phyloP scores from a whole-genome alignment of 495 filamentous ascomycete genomes.

The Neurospora terricola region DNA sequence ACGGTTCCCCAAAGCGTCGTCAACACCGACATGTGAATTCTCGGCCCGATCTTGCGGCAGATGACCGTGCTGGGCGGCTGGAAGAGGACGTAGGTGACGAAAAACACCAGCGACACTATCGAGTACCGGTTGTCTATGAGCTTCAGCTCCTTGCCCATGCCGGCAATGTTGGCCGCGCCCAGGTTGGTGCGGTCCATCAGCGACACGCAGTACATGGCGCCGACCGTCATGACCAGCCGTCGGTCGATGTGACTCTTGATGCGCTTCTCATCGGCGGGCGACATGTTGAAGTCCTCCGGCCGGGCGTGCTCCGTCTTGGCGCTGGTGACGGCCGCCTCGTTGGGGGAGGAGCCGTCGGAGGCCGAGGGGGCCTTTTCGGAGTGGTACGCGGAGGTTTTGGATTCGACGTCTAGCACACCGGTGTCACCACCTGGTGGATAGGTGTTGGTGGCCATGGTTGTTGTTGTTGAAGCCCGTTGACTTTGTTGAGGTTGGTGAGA shows the following conservation, averaged over 20 bases:
- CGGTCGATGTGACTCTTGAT: slow-evolving; percentile 54
- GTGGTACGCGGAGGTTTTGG: neutral
- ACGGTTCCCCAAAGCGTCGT: slow-evolving; percentile 35
- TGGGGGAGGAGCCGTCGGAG: neutral
- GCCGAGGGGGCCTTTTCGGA: neutral
- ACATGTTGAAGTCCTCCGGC: slow-evolving; percentile 24
- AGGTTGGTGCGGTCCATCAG: slow-evolving; percentile 65
- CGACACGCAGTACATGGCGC: slow-evolving; percentile 54
- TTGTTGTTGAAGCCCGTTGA: neutral
- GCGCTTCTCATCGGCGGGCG: slow-evolving; percentile 23
- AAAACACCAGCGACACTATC: slow-evolving; percentile 55
- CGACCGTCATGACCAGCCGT: slow-evolving; percentile 53
- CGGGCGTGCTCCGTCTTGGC: neutral
- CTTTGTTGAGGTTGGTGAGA: neutral
- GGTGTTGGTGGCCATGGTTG: neutral
- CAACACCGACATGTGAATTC: slow-evolving; percentile 44
- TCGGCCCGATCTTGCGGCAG: slow-evolving; percentile 50
- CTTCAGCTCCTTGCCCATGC: slow-evolving; percentile 44
- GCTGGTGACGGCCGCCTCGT: neutral
- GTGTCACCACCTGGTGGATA: neutral
- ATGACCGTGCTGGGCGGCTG: slow-evolving; percentile 50
- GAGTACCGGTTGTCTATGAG: slow-evolving; percentile 39
- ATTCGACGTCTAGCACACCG: neutral
- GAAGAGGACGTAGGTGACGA: slow-evolving; percentile 54
- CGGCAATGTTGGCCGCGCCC: slow-evolving; percentile 52